Evolutionary conservation across 805 yeast species (phyloP), one percentile per base, ranked within the genome.

Genomic region (Cyberlindnera xishuangbannaensis): DNA sequence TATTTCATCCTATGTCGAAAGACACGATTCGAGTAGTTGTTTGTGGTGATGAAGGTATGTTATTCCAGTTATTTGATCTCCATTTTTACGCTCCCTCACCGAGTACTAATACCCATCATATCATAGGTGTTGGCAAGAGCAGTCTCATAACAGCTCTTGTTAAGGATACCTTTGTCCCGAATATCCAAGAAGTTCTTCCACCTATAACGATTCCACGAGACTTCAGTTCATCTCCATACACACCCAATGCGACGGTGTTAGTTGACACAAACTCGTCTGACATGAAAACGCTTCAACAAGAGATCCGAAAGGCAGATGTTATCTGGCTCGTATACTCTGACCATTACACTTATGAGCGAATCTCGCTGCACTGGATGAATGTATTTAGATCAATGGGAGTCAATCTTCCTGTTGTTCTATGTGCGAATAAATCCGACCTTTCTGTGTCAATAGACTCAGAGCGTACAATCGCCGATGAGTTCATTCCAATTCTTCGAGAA

Each of bases 281-380:
- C 50, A 59, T 76, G 21, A 59, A 61, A 1, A 53, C 61, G 1
- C 59, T 92, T 11, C 84, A 83, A 37, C 64, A 69, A 20, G 95
- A 86, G 53, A 71, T 92, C 42, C 70, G 95, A 29, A 69, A 73
- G 33, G 92, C 97, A 0, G 90, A 84, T 57, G 97, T 87, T 11
- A 83, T 92, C 3, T 83, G 96, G 90, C 69, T 92, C n/a, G 86
- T 92, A 0, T 92, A 88, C 53, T 74, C 92, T 4, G 97, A 88
- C 51, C 95, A 87, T 50, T 92, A 87, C 53, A 86, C 97, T 0
- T 92, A 87, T 53, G 97, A 92, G 55, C 68, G 97, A 29, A 76
- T 92, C 5, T 78, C 95, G 3, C 64, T 90, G 16, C 87, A 87
- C 56, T 92, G 99, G 99, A 79, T 92, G 72, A 92, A 94, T 32